Conservation (phyloP, 1,284 basidiomycete genomes). For the Athelia psychrophila region DNA sequence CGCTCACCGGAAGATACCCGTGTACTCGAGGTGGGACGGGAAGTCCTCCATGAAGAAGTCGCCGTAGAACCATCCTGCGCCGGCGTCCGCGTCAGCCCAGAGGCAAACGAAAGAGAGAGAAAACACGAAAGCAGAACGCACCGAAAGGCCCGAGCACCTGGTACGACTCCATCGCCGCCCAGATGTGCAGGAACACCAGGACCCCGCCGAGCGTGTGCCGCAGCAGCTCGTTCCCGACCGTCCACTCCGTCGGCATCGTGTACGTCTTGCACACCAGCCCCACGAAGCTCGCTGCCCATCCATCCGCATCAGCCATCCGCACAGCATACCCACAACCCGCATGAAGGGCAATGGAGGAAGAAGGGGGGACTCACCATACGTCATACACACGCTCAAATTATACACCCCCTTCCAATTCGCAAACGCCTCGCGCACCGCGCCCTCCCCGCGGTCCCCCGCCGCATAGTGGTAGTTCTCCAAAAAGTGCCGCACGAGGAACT, state of each 20-base stretch:
- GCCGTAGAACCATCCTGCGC: slow-evolving; percentile 90
- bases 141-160: slow-evolving; percentile 93
- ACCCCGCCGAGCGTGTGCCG: slow-evolving; percentile 86
- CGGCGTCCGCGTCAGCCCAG: slow-evolving; percentile 3
- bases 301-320: slow-evolving; percentile 5
- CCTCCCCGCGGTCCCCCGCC: slow-evolving; percentile 52
- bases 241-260: slow-evolving; percentile 79
- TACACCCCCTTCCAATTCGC: slow-evolving; percentile 93
- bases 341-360: slow-evolving; percentile 2
- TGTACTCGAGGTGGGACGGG: slow-evolving; percentile 89
- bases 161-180: slow-evolving; percentile 89
- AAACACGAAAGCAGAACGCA: slow-evolving; percentile 28
- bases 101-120: neutral
- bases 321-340: neutral
- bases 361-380: slow-evolving; percentile 66
- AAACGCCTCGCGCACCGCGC: slow-evolving; percentile 90
- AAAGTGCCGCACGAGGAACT: slow-evolving; percentile 93
- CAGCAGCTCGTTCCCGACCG: slow-evolving; percentile 85
- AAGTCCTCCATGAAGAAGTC: slow-evolving; percentile 98
- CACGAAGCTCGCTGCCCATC: slow-evolving; percentile 72
- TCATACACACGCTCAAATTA: slow-evolving; percentile 93
- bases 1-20: slow-evolving; percentile 89
- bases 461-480: slow-evolving; percentile 90
- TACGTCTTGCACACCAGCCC: slow-evolving; percentile 89
- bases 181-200: slow-evolving; percentile 85